Percentiles rank a stretch among this genome's conserved stretches.
phyloP scores from a whole-genome alignment of 176 grass and related monocot genomes.

The Avena sativa region DNA sequence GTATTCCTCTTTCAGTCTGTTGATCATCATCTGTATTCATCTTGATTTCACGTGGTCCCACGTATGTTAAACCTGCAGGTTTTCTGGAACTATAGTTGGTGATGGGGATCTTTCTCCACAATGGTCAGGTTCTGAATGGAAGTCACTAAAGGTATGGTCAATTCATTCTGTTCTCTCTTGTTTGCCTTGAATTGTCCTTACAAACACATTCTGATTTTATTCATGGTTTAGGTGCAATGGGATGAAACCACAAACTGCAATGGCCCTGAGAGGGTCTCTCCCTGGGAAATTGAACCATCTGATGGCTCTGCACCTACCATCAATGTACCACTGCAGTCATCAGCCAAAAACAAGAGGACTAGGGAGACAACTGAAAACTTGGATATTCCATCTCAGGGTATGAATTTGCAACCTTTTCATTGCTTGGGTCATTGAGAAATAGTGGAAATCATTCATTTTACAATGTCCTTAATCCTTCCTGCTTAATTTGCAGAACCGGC shows the following conservation, averaged over 20 bases:
- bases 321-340: constrained; percentile 49
- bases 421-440: not conserved
- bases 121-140: constrained; percentile 95
- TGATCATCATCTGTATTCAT: constrained; percentile 20
- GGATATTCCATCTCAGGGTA: constrained; percentile 51
- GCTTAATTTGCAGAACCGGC: constrained; percentile 47
- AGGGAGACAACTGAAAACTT: constrained; percentile 54
- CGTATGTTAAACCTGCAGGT: constrained; percentile 52
- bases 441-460: not conserved
- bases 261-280: constrained; percentile 83
- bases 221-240: constrained; percentile 73
- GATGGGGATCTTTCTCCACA: constrained; percentile 69
- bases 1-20: constrained; percentile 40
- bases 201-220: constrained; percentile 13
- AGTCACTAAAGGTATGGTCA: constrained; percentile 72
- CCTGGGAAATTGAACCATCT: constrained; percentile 88
- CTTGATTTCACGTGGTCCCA: not conserved
- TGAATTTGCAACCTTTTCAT: constrained; percentile 15
- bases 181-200: not conserved
- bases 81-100: constrained; percentile 80
- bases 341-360: constrained; percentile 65
- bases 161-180: not conserved
- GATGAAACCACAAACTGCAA: constrained; percentile 73
- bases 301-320: constrained; percentile 54
- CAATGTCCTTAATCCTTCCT: constrained; percentile 4